These are phyloP conservation scores for Diaporthe sp. DNA, from an alignment of 2,329 filamentous ascomycete species.

Conservation along the genomic window DNA sequence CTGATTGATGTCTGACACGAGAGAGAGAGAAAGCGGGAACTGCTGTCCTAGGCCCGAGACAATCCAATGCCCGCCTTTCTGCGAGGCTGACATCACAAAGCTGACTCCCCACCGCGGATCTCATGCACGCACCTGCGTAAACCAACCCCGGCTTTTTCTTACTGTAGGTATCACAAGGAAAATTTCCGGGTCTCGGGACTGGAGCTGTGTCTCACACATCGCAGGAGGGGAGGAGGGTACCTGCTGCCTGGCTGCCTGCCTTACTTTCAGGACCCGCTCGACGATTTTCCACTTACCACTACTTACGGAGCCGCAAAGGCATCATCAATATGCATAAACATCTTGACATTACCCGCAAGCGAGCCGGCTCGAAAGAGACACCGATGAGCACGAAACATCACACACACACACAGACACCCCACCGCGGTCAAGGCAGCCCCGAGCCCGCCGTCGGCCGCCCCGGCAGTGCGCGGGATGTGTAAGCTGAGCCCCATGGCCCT, in stretches of 20 bases:
- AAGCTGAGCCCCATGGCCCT: background rate
- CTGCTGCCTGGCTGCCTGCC: background rate
- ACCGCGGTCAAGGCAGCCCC: slow-evolving; percentile 1
- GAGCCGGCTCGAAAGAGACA: background rate
- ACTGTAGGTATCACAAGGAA: background rate
- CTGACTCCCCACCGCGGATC: slow-evolving; percentile 9
- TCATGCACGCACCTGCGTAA: background rate
- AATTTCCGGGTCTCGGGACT: background rate
- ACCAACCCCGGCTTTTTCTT: background rate
- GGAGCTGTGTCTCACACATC: background rate
- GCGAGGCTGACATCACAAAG: slow-evolving; percentile 29
- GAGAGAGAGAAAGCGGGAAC: background rate
- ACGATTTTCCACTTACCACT: background rate
- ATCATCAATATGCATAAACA: no score
- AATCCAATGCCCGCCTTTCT: slow-evolving; percentile 32
- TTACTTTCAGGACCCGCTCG: background rate
- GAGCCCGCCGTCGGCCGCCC: background rate
- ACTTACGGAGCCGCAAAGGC: no score
- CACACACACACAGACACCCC: background rate
- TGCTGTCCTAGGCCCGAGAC: slow-evolving; percentile 4
- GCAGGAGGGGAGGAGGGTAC: background rate
- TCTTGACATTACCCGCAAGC: background rate
- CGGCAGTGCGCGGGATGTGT: background rate
- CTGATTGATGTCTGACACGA: slow-evolving; percentile 22
- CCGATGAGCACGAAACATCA: background rate